Percentiles rank a stretch among this genome's conserved stretches.
These are phyloP conservation scores for Arctium lappa DNA, from an alignment of 129 eudicot genomes.

Conservation along the genomic window DNA sequence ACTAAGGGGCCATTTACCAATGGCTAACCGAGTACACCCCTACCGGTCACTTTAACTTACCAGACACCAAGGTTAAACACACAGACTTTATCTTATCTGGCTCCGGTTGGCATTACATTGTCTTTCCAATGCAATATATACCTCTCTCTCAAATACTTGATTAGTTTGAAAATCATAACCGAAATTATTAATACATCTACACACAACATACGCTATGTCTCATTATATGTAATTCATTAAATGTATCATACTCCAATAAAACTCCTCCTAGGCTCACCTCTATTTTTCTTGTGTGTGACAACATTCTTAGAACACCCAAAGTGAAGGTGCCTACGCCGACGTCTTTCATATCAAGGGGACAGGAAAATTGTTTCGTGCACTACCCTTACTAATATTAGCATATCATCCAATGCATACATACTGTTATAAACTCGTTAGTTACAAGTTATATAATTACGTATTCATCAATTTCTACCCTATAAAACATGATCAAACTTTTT, in stretches of 20 bases:
- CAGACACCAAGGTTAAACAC: no score
- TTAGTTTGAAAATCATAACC: no score
- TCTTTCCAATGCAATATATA: no score
- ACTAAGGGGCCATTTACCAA: neutral
- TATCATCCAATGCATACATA: neutral
- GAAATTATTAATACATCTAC: no score
- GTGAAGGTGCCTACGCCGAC: neutral
- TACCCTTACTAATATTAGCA: neutral
- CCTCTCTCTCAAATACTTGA: neutral
- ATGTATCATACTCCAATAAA: neutral
- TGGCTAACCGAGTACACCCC: neutral
- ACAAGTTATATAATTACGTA: neutral
- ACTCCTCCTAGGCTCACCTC: neutral
- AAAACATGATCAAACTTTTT: neutral
- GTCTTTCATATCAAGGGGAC: neutral
- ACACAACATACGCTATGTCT: neutral
- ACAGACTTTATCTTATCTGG: no score
- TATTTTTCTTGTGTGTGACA: neutral
- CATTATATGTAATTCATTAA: neutral
- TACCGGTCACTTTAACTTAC: no score
- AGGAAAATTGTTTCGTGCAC: neutral
- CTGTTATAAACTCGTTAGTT: no score
- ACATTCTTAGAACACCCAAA: neutral
- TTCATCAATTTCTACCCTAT: neutral
- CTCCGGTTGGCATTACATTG: no score